A percentile compares a stretch with the other conserved stretches of the same genome.
phyloP scores from a whole-genome alignment of 139 green algal species.

The Chlorella sorokiniana region DNA sequence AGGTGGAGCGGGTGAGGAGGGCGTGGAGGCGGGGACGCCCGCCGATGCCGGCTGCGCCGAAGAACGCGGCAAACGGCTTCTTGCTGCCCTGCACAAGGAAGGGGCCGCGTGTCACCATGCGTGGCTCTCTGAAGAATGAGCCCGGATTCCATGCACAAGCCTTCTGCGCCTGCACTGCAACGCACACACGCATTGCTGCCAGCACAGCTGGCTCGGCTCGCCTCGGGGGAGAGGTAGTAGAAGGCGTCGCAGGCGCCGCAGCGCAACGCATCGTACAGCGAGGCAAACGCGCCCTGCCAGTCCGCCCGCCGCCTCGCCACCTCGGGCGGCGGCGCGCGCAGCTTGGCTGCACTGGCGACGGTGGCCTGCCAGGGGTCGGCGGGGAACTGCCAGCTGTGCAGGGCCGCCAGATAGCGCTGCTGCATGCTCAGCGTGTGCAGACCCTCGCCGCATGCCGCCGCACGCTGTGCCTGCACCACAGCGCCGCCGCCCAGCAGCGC shows the following conservation, averaged over 20 bases:
- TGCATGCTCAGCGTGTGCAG: slow-evolving; percentile 8
- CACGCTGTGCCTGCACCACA: slow-evolving; percentile 19
- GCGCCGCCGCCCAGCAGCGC: background rate
- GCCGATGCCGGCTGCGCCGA: slow-evolving; percentile 51
- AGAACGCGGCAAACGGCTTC: slow-evolving; percentile 52
- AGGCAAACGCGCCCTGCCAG: slow-evolving; percentile 60
- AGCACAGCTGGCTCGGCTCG: background rate
- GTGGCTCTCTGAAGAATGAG: too few relatives aligned
- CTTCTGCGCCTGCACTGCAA: background rate
- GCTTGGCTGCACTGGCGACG: background rate
- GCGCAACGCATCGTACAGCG: slow-evolving; percentile 53
- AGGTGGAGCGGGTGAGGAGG: slow-evolving; percentile 56
- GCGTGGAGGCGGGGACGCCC: slow-evolving; percentile 49
- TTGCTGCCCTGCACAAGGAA: slow-evolving; percentile 27
- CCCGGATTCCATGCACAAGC: background rate
- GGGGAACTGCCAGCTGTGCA: slow-evolving; percentile 60
- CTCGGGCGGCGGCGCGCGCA: slow-evolving; percentile 26
- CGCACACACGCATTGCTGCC: too few relatives aligned
- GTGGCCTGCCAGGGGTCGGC: slow-evolving; percentile 1
- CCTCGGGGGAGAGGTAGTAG: slow-evolving; percentile 50
- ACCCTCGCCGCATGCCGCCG: background rate
- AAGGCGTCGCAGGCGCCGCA: slow-evolving; percentile 47
- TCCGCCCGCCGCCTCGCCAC: slow-evolving; percentile 23
- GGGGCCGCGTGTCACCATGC: too few relatives aligned
- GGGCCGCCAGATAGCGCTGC: slow-evolving; percentile 44